Evolutionary conservation across 2,329 filamentous ascomycete species (phyloP).

Genomic region (Colletotrichum gloeosporioides): DNA sequence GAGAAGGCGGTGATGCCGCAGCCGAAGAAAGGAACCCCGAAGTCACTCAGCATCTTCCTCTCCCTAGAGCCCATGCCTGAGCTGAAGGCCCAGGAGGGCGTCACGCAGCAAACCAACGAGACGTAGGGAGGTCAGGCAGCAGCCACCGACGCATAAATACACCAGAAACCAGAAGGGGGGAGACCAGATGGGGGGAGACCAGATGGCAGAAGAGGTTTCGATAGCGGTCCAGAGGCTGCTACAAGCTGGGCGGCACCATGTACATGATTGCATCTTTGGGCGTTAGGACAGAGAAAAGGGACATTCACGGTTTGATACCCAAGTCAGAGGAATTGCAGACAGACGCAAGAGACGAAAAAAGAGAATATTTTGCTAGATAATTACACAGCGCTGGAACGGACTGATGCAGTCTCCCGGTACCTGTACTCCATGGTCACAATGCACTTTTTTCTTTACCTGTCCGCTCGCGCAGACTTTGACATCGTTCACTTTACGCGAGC

Average conservation of each 20-base stretch:
- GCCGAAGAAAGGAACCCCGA: constrained; percentile 49
- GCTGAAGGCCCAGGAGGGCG: constrained; percentile 52
- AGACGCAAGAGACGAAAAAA: neutral
- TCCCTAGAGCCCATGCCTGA: constrained; percentile 59
- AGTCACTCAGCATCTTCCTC: constrained; percentile 66
- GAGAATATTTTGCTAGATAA: neutral
- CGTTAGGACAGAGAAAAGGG: neutral
- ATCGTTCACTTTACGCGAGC: neutral
- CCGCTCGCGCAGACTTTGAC: neutral
- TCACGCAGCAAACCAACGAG: constrained; percentile 53
- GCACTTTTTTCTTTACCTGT: neutral
- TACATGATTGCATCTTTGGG: neutral
- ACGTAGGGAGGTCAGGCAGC: constrained; percentile 24
- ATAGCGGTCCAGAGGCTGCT: neutral
- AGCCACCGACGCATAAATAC: neutral
- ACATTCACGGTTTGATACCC: constrained; percentile 12
- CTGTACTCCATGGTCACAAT: neutral
- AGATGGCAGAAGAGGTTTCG: neutral
- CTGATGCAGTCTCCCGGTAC: neutral
- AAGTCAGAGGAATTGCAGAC: neutral
- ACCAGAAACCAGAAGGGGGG: neutral
- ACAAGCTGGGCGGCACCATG: neutral
- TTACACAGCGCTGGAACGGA: neutral
- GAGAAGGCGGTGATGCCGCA: constrained; percentile 56
- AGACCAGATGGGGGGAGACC: no score